Evolutionary conservation across 2,329 filamentous ascomycete genomes (phyloP), one percentile per base, ranked within the genome.

Genomic region (Pochonia chlamydosporia): DNA sequence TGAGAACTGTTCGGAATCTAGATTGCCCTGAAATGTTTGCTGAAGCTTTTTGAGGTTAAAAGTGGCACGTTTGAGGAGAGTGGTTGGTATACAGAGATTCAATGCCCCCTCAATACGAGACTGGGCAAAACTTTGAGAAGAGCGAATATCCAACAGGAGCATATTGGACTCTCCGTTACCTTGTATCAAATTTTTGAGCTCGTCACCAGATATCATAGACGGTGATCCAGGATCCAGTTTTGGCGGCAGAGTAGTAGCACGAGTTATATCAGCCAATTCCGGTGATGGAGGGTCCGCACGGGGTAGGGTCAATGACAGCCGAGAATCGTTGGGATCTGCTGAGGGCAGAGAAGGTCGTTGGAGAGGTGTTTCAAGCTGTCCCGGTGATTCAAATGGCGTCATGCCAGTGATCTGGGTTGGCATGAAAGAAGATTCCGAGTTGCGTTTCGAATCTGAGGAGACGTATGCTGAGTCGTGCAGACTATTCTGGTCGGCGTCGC

Each of bases 81-180:
- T 97, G 0, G 93, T 97, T 0, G 93, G 93, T 51, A 97, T 95
- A 61, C 93, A 97, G 5, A 99, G 73, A 61, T 95, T 97, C 26
- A 99, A 69, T 1, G 92, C 89, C n/a, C 85, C 84, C 43, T 75
- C 71, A 46, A 97, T 87, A 25, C 87, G 82, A 20, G 87, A 84
- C 40, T 80, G 75, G 1, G 83, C 78, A 60, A 86, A 96, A 54
- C 92, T 89, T 18, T 90, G 89, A 24, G 85, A 88, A 0, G 95
- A 90, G 33, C 93, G 82, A 20, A 97, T 78, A 63, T 99, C 93
- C 4, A 99, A 71, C 1, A 97, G 63, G 26, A 99, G 70, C 1
- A 88, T 55, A 1, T 72, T 68, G 7, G 66, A 59, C 8, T 66
- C 58, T 3, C 59, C 56, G 3, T 65, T 54, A 3, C 59, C 61